These are phyloP conservation scores for Shiraia bambusicola DNA, from an alignment of 2,329 filamentous ascomycete genomes.

Conservation along the genomic window DNA sequence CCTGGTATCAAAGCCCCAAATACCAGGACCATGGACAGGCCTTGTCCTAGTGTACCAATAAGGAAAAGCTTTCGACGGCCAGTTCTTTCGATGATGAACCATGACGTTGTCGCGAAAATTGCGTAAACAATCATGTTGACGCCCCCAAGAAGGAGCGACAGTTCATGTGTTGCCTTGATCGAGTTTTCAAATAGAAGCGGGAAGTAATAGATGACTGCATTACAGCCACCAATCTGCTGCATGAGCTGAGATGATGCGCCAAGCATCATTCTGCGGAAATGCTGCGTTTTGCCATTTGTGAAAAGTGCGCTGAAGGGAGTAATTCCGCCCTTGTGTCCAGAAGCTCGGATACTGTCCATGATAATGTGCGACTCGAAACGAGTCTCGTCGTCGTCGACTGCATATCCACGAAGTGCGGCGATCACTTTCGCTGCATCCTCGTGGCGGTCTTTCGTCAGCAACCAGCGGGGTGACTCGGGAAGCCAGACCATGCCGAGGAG, in stretches of 20 bases:
- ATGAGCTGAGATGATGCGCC: conserved; percentile 52
- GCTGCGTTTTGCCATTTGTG: conserved; percentile 65
- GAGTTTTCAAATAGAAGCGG: conserved; percentile 50
- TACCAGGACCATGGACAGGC: conserved; percentile 54
- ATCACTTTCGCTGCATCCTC: conserved; percentile 60
- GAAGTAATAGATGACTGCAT: conserved; percentile 50
- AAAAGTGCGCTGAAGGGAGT: conserved; percentile 56
- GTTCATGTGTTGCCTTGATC: conserved; percentile 50
- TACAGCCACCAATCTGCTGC: conserved; percentile 37
- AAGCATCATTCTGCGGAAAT: conserved; percentile 65
- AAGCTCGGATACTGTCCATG: conserved; percentile 56
- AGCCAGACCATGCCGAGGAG: conserved; percentile 60
- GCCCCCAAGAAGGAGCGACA: conserved; percentile 48
- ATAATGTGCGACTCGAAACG: conserved; percentile 64
- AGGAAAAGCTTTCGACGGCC: conserved; percentile 50
- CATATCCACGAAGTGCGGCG: conserved; percentile 51
- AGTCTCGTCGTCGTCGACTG: conserved; percentile 59
- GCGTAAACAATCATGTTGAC: conserved; percentile 60
- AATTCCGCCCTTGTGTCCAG: conserved; percentile 45
- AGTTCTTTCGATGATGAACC: conserved; percentile 66
- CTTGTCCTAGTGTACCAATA: conserved; percentile 53
- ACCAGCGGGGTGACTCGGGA: conserved; percentile 67
- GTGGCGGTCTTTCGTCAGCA: conserved; percentile 63
- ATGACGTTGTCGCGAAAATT: conserved; percentile 59
- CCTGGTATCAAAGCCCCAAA: conserved; percentile 44